Conservation (phyloP, 441 rosid genomes). For the Adansonia rubrostipa region DNA sequence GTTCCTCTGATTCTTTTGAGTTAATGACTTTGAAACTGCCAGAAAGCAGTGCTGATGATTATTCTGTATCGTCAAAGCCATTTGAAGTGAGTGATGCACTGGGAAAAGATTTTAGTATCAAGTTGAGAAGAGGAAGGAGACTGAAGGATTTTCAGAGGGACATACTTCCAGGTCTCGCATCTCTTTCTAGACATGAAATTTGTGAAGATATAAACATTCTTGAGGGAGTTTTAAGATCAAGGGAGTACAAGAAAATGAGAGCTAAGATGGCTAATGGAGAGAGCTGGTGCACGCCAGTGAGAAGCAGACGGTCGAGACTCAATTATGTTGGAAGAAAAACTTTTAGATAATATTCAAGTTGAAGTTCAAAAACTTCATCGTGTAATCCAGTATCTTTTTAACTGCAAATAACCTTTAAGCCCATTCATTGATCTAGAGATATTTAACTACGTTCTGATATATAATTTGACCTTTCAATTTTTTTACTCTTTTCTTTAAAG, state of each 20-base stretch:
- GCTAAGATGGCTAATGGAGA: constrained; percentile 50
- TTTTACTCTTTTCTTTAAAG: neutral
- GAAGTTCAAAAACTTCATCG: neutral
- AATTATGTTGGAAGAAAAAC: constrained; percentile 37
- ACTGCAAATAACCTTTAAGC: constrained; percentile 16
- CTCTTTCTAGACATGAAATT: constrained; percentile 79
- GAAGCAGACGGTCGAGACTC: constrained; percentile 46
- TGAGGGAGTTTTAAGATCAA: constrained; percentile 77
- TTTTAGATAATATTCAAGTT: constrained; percentile 19
- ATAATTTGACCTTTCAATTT: neutral
- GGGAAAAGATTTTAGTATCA: constrained; percentile 55
- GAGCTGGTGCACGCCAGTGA: constrained; percentile 38
- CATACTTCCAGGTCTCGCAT: constrained; percentile 67
- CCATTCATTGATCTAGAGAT: constrained; percentile 21
- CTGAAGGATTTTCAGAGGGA: constrained; percentile 85
- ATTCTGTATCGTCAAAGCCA: constrained; percentile 59
- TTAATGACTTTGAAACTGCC: constrained; percentile 53
- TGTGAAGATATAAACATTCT: constrained; percentile 72
- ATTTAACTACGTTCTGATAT: neutral
- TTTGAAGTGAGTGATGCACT: constrained; percentile 39
- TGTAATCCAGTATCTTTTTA: no score
- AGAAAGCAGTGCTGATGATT: constrained; percentile 54
- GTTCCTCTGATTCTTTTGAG: constrained; percentile 70
- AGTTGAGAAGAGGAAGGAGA: constrained; percentile 78
- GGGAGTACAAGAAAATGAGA: constrained; percentile 69